Conservation (phyloP, 1,139 yeast genomes). For the Lodderomyces parapsilosis region DNA sequence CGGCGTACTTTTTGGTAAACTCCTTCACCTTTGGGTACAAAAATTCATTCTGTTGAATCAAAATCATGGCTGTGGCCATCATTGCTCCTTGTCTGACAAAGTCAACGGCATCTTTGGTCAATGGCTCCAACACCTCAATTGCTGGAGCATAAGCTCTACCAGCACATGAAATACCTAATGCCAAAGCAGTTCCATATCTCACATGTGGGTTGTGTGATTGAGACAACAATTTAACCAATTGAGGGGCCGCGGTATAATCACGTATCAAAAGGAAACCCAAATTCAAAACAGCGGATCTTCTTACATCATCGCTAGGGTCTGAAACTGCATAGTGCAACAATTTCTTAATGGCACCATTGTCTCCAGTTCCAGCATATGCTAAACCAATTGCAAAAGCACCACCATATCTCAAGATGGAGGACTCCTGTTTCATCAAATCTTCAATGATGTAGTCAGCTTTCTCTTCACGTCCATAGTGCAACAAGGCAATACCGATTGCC, state of each 20-base stretch:
- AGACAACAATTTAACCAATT: conserved; percentile 87
- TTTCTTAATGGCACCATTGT: conserved; percentile 81
- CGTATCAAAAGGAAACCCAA: conserved; percentile 89
- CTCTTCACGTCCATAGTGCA: conserved; percentile 84
- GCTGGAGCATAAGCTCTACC: conserved; percentile 91
- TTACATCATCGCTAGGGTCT: conserved; percentile 93
- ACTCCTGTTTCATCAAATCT: conserved; percentile 69
- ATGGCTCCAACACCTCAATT: conserved; percentile 86
- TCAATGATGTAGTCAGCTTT: conserved; percentile 74
- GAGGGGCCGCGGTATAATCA: conserved; percentile 91
- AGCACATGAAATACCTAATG: conserved; percentile 95
- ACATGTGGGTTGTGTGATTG: conserved; percentile 98
- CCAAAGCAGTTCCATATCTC: conserved; percentile 97
- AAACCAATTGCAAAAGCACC: conserved; percentile 92
- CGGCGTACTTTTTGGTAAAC: conserved; percentile 71
- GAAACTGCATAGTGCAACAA: conserved; percentile 92
- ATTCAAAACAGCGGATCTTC: conserved; percentile 95
- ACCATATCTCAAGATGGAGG: conserved; percentile 88
- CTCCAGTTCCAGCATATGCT: conserved; percentile 96
- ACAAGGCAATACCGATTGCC: conserved; percentile 84
- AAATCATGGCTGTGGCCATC: conserved; percentile 87
- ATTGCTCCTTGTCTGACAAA: conserved; percentile 98
- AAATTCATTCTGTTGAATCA: conserved; percentile 90
- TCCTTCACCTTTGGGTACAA: conserved; percentile 77
- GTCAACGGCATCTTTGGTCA: conserved; percentile 91